Percentiles rank a stretch among this genome's conserved stretches.
Evolutionary conservation across 352 stramenopile species (phyloP).

Genomic region (Phytophthora idaei): DNA sequence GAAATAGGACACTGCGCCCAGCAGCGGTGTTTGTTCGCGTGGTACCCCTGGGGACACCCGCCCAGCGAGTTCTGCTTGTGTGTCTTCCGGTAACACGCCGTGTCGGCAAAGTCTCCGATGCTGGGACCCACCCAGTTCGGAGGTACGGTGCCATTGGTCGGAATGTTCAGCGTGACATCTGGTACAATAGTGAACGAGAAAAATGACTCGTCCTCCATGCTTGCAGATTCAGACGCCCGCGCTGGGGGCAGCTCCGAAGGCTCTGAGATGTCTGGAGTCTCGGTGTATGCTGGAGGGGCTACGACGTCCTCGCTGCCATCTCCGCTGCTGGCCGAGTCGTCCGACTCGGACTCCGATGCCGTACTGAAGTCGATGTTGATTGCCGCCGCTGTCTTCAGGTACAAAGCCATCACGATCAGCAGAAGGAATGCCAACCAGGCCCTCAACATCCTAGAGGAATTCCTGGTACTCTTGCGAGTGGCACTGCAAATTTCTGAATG

Average conservation of each 20-base stretch:
- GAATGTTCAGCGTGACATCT: slow-evolving; percentile 19
- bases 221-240: neutral
- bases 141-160: slow-evolving; percentile 17
- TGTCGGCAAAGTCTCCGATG: slow-evolving; percentile 37
- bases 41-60: slow-evolving; percentile 48
- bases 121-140: slow-evolving; percentile 40
- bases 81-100: slow-evolving; percentile 62
- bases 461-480: slow-evolving; percentile 19
- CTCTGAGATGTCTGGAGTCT: neutral
- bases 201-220: slow-evolving; percentile 24
- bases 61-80: slow-evolving; percentile 32
- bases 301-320: slow-evolving; percentile 7
- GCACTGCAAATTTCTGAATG: slow-evolving; percentile 30
- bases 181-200: slow-evolving; percentile 28
- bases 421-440: slow-evolving; percentile 10
- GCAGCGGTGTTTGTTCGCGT: slow-evolving; percentile 49
- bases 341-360: neutral
- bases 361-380: neutral
- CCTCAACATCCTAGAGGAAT: slow-evolving; percentile 30
- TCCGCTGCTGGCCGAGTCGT: neutral
- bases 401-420: slow-evolving; percentile 3
- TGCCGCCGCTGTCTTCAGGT: neutral
- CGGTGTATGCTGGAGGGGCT: neutral
- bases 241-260: neutral
- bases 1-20: slow-evolving; percentile 76